These are phyloP conservation scores for Prunus yedoensis DNA, from an alignment of 331 rosid genomes.

Conservation along the genomic window DNA sequence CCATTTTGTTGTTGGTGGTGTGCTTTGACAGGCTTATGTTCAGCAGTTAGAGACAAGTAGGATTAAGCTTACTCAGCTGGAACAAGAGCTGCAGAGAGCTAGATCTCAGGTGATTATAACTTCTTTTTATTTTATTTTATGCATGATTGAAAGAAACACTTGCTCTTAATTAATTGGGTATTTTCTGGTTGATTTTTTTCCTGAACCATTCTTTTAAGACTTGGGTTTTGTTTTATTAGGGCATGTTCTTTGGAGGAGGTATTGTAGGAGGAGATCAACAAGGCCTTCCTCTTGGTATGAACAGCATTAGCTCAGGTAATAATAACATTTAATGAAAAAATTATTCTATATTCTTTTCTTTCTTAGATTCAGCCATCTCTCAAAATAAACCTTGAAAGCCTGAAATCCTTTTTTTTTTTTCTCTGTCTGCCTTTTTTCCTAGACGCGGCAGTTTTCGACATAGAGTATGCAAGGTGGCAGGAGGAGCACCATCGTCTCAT, in stretches of 20 bases:
- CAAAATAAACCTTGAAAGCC: background rate
- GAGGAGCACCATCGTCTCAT: constrained; percentile 80
- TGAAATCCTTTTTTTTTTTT: background rate
- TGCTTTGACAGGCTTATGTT: constrained; percentile 73
- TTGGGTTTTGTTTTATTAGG: constrained; percentile 39
- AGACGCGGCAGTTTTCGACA: constrained; percentile 81
- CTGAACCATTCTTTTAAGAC: background rate
- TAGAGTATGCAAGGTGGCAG: constrained; percentile 78
- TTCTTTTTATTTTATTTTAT: too few relatives aligned
- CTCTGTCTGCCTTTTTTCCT: background rate
- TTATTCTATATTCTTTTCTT: background rate
- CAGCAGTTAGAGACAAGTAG: constrained; percentile 96
- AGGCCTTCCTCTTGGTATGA: constrained; percentile 58
- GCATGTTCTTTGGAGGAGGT: constrained; percentile 60
- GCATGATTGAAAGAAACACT: too few relatives aligned
- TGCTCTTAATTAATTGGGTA: background rate
- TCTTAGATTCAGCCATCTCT: background rate
- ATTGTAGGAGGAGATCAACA: constrained; percentile 69
- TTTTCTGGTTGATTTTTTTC: background rate
- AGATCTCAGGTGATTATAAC: constrained; percentile 60
- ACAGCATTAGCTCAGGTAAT: constrained; percentile 67
- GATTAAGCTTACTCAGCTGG: constrained; percentile 87
- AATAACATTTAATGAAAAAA: background rate
- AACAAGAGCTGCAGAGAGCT: constrained; percentile 87
- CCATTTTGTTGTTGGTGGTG: background rate